Evolutionary conservation across 176 grass and related monocot genomes (phyloP), one percentile per base, ranked within the genome.

Genomic region (Oryza brachyantha): DNA sequence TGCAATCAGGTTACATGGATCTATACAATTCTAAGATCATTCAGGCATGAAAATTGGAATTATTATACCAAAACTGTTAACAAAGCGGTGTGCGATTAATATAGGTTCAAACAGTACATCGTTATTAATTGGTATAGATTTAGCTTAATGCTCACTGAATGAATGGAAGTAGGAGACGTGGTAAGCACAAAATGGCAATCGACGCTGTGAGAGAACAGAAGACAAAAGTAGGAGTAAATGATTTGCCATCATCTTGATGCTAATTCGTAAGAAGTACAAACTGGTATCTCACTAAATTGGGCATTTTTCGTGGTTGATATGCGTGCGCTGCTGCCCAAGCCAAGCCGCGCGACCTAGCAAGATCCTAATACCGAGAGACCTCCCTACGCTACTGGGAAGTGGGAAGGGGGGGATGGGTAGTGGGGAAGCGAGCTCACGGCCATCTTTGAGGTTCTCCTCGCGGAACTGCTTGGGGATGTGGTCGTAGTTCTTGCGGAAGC

Each of bases 391-490:
- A 12, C 21, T 13, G 12, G 40, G 16, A 28, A 68, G 12, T 58
- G 36, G 26, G 10, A 9, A 50, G 52, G 25, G 13, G 21, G n/a
- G 46, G 61, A 11, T 6, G 7, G 81, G 5, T 26, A 32, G 13
- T 13, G 22, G 22, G 72, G 59, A 14, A 39, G 68, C 0, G 63
- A 64, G 68, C 90, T 89, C 31, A 98, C 92, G 27, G 27, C 89
- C 90, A 77, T 95, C 87, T 80, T 86, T 86, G 70, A 94, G 91
- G 87, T 94, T 90, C 68, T 92, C 86, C 91, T 88, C 84, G 63
- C 82, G 91, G 81, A 97, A 97, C 65, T 90, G 86, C 71, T 90
- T 90, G 27, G 95, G 91, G 52, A 93, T 89, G 88, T 86, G 86
- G 36, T 94, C 87, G 79, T 87, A 89, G 84, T 81, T 82, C 55